Percentiles rank a stretch among this genome's conserved stretches.
These are phyloP conservation scores for Clarireedia monteithiana DNA, from an alignment of 2,329 filamentous ascomycete genomes.

Conservation along the genomic window DNA sequence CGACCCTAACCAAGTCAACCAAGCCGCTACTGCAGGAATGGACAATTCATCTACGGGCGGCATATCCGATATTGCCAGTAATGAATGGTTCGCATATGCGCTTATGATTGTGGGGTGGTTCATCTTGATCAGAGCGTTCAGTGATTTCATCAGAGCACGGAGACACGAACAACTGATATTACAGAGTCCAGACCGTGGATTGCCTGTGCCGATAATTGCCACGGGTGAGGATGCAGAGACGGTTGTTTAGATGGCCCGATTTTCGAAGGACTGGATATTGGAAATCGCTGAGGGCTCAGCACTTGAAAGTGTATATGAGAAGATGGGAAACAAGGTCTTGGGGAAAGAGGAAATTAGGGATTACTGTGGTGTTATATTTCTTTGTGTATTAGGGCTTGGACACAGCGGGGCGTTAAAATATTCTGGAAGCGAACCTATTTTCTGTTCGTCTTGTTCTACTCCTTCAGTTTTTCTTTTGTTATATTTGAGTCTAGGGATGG, in stretches of 20 bases:
- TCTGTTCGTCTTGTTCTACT: background rate
- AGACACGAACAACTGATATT: constrained; percentile 89
- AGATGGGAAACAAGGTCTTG: background rate
- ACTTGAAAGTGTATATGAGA: constrained; percentile 6
- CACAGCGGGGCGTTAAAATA: background rate
- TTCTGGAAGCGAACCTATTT: background rate
- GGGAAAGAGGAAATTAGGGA: background rate
- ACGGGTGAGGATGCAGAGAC: constrained; percentile 74
- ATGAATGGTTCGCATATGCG: constrained; percentile 84
- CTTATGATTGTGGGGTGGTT: constrained; percentile 99
- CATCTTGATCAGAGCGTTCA: constrained; percentile 87
- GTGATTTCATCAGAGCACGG: constrained; percentile 80
- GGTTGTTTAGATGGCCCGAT: constrained; percentile 48
- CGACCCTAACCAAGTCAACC: constrained; percentile 60
- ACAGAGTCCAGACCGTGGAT: constrained; percentile 82
- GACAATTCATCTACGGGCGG: constrained; percentile 34
- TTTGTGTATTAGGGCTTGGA: background rate
- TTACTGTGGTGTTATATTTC: background rate
- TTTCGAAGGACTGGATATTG: background rate
- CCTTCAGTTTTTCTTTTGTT: background rate
- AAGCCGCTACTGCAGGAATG: constrained; percentile 30
- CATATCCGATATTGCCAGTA: constrained; percentile 55
- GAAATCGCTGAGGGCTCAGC: too few species aligned
- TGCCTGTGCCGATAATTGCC: constrained; percentile 79
- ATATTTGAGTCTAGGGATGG: background rate